Base-by-base conservation (phyloP, 2,329 filamentous ascomycete genomes). In the Epichloe coenophiala region DNA sequence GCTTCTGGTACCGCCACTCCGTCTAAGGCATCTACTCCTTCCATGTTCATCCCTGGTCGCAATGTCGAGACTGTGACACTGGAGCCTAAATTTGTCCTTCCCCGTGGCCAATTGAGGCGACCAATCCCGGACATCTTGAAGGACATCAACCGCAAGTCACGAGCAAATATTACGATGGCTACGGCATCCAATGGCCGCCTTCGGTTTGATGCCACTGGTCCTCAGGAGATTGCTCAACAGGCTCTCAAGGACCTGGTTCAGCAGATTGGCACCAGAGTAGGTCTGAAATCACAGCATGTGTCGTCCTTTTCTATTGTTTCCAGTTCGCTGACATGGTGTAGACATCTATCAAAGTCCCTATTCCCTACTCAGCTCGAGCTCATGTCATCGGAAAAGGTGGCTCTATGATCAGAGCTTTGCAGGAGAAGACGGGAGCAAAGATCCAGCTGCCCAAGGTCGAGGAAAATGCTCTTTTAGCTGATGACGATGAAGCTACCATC, bases 371-470 rank as follows among this genome's bases (percentile, higher is more conserved):
- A 39, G 81, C 88, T 21, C 83, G 89, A 54, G 81, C 90, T 49
- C 85, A 91, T 67, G 90, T 98, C 67, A 97, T 98, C 64, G 94
- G 93, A 59, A 89, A 88, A 63, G 83, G 86, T 63, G 94, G 94
- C 52, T 80, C 88, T 27, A 91, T 85, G 54, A 94, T 98, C 65
- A 91, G 94, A 70, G 79, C 84, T 45, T 82, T 98, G 49, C 87
- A 91, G 69, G 87, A 91, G 66, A 84, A 86, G 67, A 93, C 89
- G 3, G 90, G 91, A 54, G 91, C 93, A 49, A 83, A 83, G 57
- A 90, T 98, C 61, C 88, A 95, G 64, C 80, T 98, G 53, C 90
- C 91, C 54, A 90, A 86, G 69, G 76, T 77, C 21, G 87, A 94
- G 41, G 83, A 86, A 23, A 72, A 69, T 36, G 65, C 67, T 3